These are phyloP conservation scores for Exophiala mesophila DNA, from an alignment of 2,329 filamentous ascomycete genomes.

Conservation along the genomic window DNA sequence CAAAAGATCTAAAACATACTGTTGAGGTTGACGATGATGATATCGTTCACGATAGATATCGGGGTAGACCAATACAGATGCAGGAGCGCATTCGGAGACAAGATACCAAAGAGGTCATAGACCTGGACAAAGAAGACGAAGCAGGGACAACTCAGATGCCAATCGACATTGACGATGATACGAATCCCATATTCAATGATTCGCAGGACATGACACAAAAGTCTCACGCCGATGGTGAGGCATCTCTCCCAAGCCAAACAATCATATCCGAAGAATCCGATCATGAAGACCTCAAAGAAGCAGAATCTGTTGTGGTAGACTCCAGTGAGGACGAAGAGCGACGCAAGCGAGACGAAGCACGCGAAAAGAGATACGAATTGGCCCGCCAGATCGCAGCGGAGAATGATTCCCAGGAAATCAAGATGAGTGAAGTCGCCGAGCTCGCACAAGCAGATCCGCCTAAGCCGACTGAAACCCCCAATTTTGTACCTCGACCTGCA, in stretches of 20 bases:
- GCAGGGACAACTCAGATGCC: slow-evolving; percentile 11
- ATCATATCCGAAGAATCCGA: no score
- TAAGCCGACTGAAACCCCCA: slow-evolving; percentile 19
- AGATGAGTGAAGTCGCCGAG: slow-evolving; percentile 44
- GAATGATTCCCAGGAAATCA: slow-evolving; percentile 22
- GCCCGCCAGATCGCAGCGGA: slow-evolving; percentile 25
- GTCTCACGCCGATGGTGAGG: slow-evolving; percentile 6
- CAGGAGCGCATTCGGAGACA: slow-evolving; percentile 27
- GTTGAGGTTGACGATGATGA: slow-evolving; percentile 11
- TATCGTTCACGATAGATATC: slow-evolving; percentile 17
- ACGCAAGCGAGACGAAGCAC: slow-evolving; percentile 30
- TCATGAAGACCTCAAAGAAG: not conserved
- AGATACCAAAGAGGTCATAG: slow-evolving; percentile 35
- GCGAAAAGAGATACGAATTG: slow-evolving; percentile 38
- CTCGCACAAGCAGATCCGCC: slow-evolving; percentile 40
- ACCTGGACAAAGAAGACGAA: slow-evolving; percentile 33
- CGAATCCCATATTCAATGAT: slow-evolving; percentile 31
- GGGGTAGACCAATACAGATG: slow-evolving; percentile 6
- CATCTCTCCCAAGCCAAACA: slow-evolving; percentile 6
- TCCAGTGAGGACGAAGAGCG: slow-evolving; percentile 14
- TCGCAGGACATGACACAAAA: slow-evolving; percentile 1
- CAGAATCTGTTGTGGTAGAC: slow-evolving; percentile 2
- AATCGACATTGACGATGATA: slow-evolving; percentile 26
- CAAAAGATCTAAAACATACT: slow-evolving; percentile 25
- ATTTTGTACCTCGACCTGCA: slow-evolving; percentile 14